phyloP scores from a whole-genome alignment of 1,284 basidiomycete species.

The Heterobasidion parviporum region DNA sequence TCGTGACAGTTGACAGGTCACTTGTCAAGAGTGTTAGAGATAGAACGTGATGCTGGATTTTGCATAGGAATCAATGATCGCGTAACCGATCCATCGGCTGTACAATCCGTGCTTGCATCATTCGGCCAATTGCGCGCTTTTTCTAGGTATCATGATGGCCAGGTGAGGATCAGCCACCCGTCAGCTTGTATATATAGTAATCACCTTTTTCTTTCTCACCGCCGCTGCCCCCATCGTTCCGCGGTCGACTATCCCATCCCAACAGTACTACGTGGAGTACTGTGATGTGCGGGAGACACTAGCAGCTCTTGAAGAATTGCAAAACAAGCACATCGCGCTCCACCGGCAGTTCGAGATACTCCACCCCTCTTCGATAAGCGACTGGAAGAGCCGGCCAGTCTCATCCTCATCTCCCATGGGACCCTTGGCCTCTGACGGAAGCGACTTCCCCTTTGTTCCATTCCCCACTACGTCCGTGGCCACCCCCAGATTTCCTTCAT shows the following conservation, averaged over 20 bases:
- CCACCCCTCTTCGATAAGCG: conserved; percentile 12
- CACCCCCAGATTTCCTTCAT: neutral
- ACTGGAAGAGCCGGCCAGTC: neutral
- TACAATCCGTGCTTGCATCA: conserved; percentile 9
- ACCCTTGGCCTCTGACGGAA: neutral
- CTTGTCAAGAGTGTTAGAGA: conserved; percentile 27
- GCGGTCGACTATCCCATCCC: neutral
- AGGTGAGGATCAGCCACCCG: conserved; percentile 4
- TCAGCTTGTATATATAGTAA: neutral
- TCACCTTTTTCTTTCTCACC: neutral
- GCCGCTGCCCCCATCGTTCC: neutral
- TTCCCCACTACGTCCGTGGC: neutral
- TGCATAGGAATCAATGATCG: conserved; percentile 26
- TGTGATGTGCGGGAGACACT: conserved; percentile 50
- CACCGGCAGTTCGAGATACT: conserved; percentile 21
- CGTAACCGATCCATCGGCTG: conserved; percentile 9
- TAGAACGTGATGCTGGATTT: conserved; percentile 31
- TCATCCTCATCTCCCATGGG: neutral
- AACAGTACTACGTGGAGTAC: conserved; percentile 53
- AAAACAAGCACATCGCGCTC: conserved; percentile 22
- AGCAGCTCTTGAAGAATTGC: conserved; percentile 30
- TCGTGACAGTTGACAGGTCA: conserved; percentile 30
- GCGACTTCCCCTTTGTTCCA: neutral
- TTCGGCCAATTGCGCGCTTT: conserved; percentile 10
- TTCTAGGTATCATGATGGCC: conserved; percentile 4